Evolutionary conservation across 2,329 filamentous ascomycete genomes (phyloP), one percentile per base, ranked within the genome.

Genomic region (Plectosphaerella sp.): DNA sequence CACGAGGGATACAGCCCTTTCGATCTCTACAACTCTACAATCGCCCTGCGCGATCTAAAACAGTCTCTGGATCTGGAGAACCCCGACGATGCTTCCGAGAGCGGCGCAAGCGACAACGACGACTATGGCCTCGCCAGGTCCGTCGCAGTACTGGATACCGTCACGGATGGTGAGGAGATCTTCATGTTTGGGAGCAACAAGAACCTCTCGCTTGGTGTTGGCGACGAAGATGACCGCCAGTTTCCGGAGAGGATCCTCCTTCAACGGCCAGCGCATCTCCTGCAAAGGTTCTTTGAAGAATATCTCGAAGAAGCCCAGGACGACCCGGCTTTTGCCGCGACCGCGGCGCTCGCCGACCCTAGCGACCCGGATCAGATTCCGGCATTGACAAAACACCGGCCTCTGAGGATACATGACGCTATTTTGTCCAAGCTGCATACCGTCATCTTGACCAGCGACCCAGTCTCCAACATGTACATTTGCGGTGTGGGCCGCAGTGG

Each of bases 101-200:
- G 82, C 41, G 83, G 82, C 11, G 76, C 78, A 6, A 76, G 75
- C 48, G 53, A 52, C 5, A 56, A 48, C 36, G 47, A 50, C 33
- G 45, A 49, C 25, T 48, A 61, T 48, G 28, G 58, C 42, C 45
- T 49, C 49, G 25, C 50, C 47, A 15, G 50, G 49, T 24, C 55
- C 15, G 48, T 58, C 24, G 56, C 51, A 24, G 56, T 50, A 7
- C 52, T 62, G 18, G 62, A 63, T 22, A 52, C 48, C 4, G 52
- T 55, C 1, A 52, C 57, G 3, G 57, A 62, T 25, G 93, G 91
- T 9, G 90, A 96, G 62, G 94, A 99, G 64, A 74, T 97, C 1
- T 97, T 91, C 62, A 87, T 91, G 1, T 97, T 97, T 69, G 94
- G 94, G 48, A 97, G 92, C 70, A 99, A 97, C 71, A 95, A 94